Evolutionary conservation across 371 early-diverging fungal genomes (phyloP).

Genomic region (Smittium culicis): DNA sequence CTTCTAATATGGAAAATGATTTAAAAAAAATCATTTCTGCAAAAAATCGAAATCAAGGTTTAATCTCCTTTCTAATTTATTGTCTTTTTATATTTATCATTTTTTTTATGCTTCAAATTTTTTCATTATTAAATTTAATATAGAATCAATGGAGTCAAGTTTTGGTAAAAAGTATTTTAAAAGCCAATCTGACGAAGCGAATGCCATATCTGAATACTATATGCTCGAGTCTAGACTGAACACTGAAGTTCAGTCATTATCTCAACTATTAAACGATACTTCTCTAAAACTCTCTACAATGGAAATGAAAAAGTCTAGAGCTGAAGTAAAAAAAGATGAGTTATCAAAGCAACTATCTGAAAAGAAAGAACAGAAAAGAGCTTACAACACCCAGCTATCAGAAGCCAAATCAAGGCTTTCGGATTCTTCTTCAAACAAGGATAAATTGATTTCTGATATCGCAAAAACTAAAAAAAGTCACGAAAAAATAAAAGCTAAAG

Average conservation of each 20-base stretch:
- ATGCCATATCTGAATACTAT: constrained; percentile 18
- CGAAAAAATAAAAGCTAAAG: constrained; percentile 35
- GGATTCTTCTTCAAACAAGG: constrained; percentile 20
- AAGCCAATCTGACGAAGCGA: constrained; percentile 31
- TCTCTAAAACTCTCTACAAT: constrained; percentile 50
- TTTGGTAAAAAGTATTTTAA: constrained; percentile 40
- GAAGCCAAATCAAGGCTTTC: constrained; percentile 24
- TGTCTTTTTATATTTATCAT: too few species aligned
- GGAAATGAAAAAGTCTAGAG: constrained; percentile 41
- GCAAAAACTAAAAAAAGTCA: constrained; percentile 32
- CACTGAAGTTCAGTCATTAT: constrained; percentile 43
- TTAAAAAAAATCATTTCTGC: background rate
- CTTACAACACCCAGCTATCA: constrained; percentile 26
- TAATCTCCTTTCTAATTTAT: background rate
- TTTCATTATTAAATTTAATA: background rate
- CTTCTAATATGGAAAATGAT: background rate
- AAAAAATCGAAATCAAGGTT: background rate
- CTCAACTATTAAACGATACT: constrained; percentile 49
- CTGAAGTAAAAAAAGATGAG: constrained; percentile 42
- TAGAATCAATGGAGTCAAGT: constrained; percentile 26
- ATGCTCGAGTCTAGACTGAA: constrained; percentile 53
- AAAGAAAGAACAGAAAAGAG: constrained; percentile 37
- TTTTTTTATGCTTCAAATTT: too few species aligned
- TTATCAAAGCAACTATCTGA: constrained; percentile 35
- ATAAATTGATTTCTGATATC: constrained; percentile 19